Conservation (phyloP, 495 filamentous ascomycete species). For the Aspergillus funiculosus region DNA sequence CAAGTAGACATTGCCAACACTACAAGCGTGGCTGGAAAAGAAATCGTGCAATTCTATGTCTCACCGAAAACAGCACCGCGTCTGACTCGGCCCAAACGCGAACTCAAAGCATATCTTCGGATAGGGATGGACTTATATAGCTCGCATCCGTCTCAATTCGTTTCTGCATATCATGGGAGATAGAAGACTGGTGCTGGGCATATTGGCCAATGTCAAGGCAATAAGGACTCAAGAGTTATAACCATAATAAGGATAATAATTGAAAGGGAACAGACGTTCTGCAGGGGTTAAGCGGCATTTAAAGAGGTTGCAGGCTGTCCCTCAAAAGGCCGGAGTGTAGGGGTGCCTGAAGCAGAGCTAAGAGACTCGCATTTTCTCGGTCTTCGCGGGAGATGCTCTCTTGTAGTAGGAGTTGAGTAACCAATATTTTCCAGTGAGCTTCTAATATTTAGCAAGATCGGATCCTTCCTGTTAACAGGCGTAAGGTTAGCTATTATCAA, state of each 20-base stretch:
- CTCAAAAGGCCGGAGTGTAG: not conserved
- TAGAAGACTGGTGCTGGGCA: no score
- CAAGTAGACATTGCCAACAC: not conserved
- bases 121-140: not conserved
- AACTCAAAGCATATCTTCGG: not conserved
- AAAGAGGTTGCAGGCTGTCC: not conserved
- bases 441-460: not conserved
- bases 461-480: not conserved
- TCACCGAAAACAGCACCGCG: not conserved
- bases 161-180: not conserved
- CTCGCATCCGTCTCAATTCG: not conserved
- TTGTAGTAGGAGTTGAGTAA: not conserved
- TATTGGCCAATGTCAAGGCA: no score
- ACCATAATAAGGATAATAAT: no score
- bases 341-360: not conserved
- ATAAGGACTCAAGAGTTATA: no score
- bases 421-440: not conserved
- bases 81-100: not conserved
- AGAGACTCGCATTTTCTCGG: not conserved
- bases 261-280: not conserved
- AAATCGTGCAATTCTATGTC: slow-evolving; percentile 1
- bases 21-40: not conserved
- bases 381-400: not conserved
- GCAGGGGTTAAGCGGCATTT: not conserved
- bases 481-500: not conserved